Conservation (phyloP, 768 basidiomycete species). For the Lentinula raphanica region DNA sequence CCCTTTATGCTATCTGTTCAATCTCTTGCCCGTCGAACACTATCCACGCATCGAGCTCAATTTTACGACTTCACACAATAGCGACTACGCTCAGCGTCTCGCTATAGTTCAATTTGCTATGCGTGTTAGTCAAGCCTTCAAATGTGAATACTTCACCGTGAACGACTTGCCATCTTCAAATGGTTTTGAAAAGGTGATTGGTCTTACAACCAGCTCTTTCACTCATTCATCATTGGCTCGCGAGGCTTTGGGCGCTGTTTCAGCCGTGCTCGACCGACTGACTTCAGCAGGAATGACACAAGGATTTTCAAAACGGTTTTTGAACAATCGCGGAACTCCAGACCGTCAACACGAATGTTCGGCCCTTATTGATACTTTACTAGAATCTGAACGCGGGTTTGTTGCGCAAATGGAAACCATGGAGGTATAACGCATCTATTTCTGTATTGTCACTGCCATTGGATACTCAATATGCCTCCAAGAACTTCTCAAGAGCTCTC, state of each 20-base stretch:
- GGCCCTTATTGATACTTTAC: background rate
- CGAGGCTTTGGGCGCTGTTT: constrained; percentile 2
- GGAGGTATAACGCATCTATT: background rate
- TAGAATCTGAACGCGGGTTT: background rate
- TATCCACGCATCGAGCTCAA: background rate
- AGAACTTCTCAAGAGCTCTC: background rate
- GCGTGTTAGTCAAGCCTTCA: background rate
- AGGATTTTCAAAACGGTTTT: background rate
- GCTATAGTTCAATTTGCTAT: constrained; percentile 7
- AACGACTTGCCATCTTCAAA: background rate
- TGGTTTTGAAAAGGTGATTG: constrained; percentile 1
- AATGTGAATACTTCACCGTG: constrained; percentile 1
- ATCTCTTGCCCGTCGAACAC: background rate
- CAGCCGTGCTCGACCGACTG: background rate
- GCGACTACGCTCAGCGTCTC: background rate
- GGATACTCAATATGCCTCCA: background rate
- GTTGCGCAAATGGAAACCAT: constrained; percentile 1
- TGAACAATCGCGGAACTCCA: background rate
- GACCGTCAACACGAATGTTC: background rate
- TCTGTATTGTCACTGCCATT: background rate
- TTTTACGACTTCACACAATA: background rate
- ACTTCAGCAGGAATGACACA: background rate
- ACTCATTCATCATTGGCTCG: background rate
- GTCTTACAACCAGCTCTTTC: background rate
- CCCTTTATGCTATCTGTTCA: constrained; percentile 8